These are phyloP conservation scores for Thelonectria discophora DNA, from an alignment of 2,329 filamentous ascomycete species.

Conservation along the genomic window DNA sequence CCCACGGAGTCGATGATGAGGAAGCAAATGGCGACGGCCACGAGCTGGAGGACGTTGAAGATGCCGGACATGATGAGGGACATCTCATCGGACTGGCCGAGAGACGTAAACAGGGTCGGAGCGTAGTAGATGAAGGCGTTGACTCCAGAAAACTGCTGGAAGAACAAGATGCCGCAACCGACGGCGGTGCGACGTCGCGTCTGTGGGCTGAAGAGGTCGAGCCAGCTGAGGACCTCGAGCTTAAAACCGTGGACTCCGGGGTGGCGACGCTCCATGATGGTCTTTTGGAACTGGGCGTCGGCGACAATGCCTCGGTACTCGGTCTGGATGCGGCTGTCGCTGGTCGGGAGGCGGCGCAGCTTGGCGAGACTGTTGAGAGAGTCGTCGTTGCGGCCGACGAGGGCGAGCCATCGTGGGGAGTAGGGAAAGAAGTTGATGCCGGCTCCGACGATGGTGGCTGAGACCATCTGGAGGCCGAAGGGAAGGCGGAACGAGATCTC, in stretches of 20 bases:
- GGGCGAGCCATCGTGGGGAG: slow-evolving; percentile 56
- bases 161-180: slow-evolving; percentile 20
- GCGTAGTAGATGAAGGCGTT: slow-evolving; percentile 55
- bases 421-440: slow-evolving; percentile 57
- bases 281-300: slow-evolving; percentile 56
- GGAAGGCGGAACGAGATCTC: slow-evolving; percentile 57
- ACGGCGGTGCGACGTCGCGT: slow-evolving; percentile 22
- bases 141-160: slow-evolving; percentile 26
- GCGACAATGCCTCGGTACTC: slow-evolving; percentile 60
- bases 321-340: slow-evolving; percentile 53
- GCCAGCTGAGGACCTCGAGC: slow-evolving; percentile 56
- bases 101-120: slow-evolving; percentile 46
- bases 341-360: slow-evolving; percentile 51
- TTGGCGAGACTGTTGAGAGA: slow-evolving; percentile 49
- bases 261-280: slow-evolving; percentile 14
- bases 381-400: slow-evolving; percentile 49
- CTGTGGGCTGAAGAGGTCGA: slow-evolving; percentile 54
- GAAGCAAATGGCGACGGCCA: slow-evolving; percentile 42
- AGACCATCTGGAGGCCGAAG: slow-evolving; percentile 53
- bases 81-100: slow-evolving; percentile 36
- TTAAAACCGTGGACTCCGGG: slow-evolving; percentile 44
- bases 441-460: slow-evolving; percentile 39
- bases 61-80: slow-evolving; percentile 52
- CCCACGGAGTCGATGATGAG: slow-evolving; percentile 55
- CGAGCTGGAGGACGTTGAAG: slow-evolving; percentile 54